Base-by-base conservation (phyloP, 2,329 filamentous ascomycete species). In the Rhynchosporium secalis region DNA sequence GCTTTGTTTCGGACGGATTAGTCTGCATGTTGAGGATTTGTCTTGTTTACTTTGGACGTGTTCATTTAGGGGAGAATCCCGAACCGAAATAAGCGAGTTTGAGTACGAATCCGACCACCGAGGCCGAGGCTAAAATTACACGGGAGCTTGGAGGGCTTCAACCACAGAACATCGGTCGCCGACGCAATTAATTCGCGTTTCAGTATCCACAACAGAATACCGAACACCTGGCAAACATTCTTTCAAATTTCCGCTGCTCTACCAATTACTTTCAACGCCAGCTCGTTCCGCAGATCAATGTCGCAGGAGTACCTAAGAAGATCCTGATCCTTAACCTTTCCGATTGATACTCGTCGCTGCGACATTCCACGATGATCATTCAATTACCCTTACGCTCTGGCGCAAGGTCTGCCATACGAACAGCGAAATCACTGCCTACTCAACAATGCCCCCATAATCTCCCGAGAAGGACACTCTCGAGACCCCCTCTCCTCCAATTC, bases 281-380 rank as follows among this genome's bases (percentile, higher is more conserved):
- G 20, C 20, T 20, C 20, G 20, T 20, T n/a, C 10, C 41, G 12
- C 13, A 43, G 41, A 43, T n/a, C 5, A 43, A 1, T n/a, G 13
- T 15, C 20, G 4, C 13, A n/a, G 20, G 36, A 12, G 36, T 40
- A 43, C n/a, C 10, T 3, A 7, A 43, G 13, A 7, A 43, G 36
- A 40, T 40, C 41, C 33, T 52, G 1, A 38, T 33, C 31, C 36
- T 31, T n/a, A 36, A 2, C 13, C 33, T 33, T 10, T 20, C 1
- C 31, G 20, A 6, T 13, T 20, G 15, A 20, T 26, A 4, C 33
- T 31, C n/a, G 20, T 54, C 46, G 49, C 56, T 57, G 36, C 28
- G 77, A 87, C 86, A 58, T 26, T 28, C 31, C 58, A 58, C 52
- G 10, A 67, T 68, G 66, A 65, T 63, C 45, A 64, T 61, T 6